Percentiles rank a stretch among this genome's conserved stretches.
These are phyloP conservation scores for Leccinum ambiguum DNA, from an alignment of 1,284 basidiomycete species.

Conservation along the genomic window DNA sequence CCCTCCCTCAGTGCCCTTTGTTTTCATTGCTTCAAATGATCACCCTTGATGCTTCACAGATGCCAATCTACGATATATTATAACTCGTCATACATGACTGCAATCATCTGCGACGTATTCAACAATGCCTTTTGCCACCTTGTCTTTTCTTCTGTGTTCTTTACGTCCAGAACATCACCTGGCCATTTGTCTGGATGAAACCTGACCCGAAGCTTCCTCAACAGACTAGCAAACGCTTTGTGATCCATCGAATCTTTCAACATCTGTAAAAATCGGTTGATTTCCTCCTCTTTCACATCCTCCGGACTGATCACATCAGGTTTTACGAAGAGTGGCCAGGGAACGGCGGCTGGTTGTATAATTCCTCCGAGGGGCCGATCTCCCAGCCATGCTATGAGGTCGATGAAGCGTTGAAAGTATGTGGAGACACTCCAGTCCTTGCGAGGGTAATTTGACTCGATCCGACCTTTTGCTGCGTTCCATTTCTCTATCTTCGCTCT, in stretches of 20 bases:
- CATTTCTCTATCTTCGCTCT: background rate
- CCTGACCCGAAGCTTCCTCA: background rate
- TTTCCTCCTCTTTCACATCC: background rate
- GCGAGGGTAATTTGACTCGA: background rate
- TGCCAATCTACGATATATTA: background rate
- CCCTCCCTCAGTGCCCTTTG: background rate
- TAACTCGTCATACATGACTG: background rate
- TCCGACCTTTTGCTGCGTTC: background rate
- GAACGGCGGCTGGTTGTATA: background rate
- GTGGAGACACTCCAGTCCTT: background rate
- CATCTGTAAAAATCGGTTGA: background rate
- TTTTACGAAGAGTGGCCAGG: slow-evolving; percentile 4
- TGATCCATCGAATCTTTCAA: background rate
- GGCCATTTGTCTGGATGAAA: background rate
- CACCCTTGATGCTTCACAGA: background rate
- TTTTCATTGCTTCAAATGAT: background rate
- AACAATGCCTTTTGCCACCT: background rate
- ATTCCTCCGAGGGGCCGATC: background rate
- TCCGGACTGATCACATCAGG: background rate
- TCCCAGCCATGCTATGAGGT: background rate
- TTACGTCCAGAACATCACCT: background rate
- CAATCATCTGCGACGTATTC: background rate
- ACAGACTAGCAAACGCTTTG: background rate
- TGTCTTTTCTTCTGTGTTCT: background rate
- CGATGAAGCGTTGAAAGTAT: background rate